Conservation (phyloP, 805 yeast genomes). For the Starmerella roubikii region DNA sequence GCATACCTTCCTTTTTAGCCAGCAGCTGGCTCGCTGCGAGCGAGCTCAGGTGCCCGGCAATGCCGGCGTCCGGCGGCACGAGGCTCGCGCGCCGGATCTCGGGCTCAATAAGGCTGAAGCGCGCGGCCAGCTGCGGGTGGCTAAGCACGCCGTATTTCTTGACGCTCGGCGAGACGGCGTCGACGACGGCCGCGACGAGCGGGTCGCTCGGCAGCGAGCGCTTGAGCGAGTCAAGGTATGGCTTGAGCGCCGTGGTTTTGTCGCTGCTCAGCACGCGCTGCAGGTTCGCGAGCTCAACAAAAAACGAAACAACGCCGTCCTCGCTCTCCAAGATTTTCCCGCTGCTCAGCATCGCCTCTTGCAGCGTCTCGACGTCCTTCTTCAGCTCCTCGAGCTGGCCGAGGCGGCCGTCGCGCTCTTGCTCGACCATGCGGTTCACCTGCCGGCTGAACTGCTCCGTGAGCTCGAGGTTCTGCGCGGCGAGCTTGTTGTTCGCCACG, state of each 20-base stretch:
- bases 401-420: conserved; percentile 69
- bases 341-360: conserved; percentile 28
- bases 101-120: conserved; percentile 69
- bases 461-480: conserved; percentile 52
- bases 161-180: conserved; percentile 34
- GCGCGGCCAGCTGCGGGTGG: conserved; percentile 58
- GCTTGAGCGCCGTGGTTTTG: conserved; percentile 28
- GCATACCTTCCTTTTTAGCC: conserved; percentile 64
- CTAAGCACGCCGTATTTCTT: conserved; percentile 51
- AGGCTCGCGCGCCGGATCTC: conserved; percentile 81
- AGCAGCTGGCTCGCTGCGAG: conserved; percentile 60
- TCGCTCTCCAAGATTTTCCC: conserved; percentile 30
- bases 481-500: conserved; percentile 62
- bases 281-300: conserved; percentile 34
- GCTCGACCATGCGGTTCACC: conserved; percentile 46
- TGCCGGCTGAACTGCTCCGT: conserved; percentile 51
- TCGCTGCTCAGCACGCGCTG: conserved; percentile 29
- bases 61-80: conserved; percentile 90
- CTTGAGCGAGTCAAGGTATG: conserved; percentile 23
- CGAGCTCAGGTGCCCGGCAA: conserved; percentile 81
- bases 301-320: conserved; percentile 31
- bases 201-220: conserved; percentile 35
- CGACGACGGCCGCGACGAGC: conserved; percentile 37
- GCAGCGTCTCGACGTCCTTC: conserved; percentile 43
- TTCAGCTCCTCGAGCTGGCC: conserved; percentile 50